Percentiles rank a stretch among this genome's conserved stretches.
These are phyloP conservation scores for Coffea canephora DNA, from an alignment of 257 asterid genomes.

Conservation along the genomic window DNA sequence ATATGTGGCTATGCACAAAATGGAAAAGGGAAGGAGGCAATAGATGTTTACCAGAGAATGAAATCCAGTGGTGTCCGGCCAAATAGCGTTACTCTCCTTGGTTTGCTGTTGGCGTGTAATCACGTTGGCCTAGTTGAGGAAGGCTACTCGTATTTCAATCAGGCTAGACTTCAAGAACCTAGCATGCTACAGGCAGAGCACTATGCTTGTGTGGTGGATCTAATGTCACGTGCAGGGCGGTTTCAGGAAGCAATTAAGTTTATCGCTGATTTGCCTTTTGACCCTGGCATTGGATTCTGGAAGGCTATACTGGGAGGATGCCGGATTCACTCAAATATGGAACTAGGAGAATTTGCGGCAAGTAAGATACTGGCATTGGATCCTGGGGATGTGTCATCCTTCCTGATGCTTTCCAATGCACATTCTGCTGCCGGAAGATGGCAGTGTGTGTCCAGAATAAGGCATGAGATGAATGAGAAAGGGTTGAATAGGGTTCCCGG, in stretches of 20 bases:
- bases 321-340: slow-evolving; percentile 54
- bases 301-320: slow-evolving; percentile 87
- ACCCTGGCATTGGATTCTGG: slow-evolving; percentile 85
- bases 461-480: slow-evolving; percentile 60
- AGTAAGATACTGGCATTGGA: slow-evolving; percentile 56
- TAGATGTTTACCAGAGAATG: slow-evolving; percentile 47
- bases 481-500: slow-evolving; percentile 69
- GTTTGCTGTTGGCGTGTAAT: slow-evolving; percentile 63
- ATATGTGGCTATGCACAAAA: slow-evolving; percentile 84
- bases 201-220: slow-evolving; percentile 75
- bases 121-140: slow-evolving; percentile 70
- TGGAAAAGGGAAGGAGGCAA: slow-evolving; percentile 58
- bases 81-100: slow-evolving; percentile 65
- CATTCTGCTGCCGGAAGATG: slow-evolving; percentile 81
- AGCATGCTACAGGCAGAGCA: slow-evolving; percentile 58
- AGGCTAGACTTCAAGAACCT: slow-evolving; percentile 35
- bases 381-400: slow-evolving; percentile 80
- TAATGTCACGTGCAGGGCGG: slow-evolving; percentile 76
- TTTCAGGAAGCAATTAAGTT: slow-evolving; percentile 61
- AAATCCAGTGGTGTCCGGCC: slow-evolving; percentile 34
- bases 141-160: slow-evolving; percentile 52
- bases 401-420: slow-evolving; percentile 85
- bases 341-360: slow-evolving; percentile 60
- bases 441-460: slow-evolving; percentile 41
- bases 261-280: slow-evolving; percentile 65